phyloP scores from a whole-genome alignment of 768 basidiomycete genomes.

The Leccinum uliginosum region DNA sequence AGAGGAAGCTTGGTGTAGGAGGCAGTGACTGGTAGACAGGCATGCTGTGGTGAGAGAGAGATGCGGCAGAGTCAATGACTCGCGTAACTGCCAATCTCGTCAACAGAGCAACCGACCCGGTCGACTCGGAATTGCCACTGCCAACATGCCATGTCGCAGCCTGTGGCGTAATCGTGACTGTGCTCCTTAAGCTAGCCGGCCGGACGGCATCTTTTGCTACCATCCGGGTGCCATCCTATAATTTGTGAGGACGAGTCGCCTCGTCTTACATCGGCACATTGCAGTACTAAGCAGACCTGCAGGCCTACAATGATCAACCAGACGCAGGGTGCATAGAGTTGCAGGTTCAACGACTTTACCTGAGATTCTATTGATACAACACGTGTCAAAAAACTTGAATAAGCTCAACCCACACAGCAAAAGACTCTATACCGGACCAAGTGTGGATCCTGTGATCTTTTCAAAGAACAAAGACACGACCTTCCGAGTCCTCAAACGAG shows the following conservation, averaged over 20 bases:
- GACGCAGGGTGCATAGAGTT: not conserved
- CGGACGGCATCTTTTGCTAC: not conserved
- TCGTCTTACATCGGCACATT: not conserved
- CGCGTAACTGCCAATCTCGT: not conserved
- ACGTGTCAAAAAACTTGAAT: not conserved
- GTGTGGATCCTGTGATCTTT: not conserved
- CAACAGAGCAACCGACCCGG: not conserved
- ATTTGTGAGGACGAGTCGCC: not conserved
- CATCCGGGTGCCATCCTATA: not conserved
- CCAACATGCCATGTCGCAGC: no score
- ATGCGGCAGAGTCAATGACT: not conserved
- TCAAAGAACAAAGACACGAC: constrained; percentile 15
- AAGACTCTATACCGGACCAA: not conserved
- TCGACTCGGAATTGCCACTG: no score
- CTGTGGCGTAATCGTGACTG: no score
- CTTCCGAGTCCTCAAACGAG: constrained; percentile 22
- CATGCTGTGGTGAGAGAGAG: not conserved
- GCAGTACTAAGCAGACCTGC: not conserved
- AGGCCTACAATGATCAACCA: not conserved
- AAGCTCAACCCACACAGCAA: not conserved
- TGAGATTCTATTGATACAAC: not conserved
- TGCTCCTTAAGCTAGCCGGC: not conserved
- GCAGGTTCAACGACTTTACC: not conserved
- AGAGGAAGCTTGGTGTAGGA: not conserved
- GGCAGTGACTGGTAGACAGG: not conserved